Evolutionary conservation across 1,284 basidiomycete genomes (phyloP).

Genomic region (Tetrapyrgos nigripes): DNA sequence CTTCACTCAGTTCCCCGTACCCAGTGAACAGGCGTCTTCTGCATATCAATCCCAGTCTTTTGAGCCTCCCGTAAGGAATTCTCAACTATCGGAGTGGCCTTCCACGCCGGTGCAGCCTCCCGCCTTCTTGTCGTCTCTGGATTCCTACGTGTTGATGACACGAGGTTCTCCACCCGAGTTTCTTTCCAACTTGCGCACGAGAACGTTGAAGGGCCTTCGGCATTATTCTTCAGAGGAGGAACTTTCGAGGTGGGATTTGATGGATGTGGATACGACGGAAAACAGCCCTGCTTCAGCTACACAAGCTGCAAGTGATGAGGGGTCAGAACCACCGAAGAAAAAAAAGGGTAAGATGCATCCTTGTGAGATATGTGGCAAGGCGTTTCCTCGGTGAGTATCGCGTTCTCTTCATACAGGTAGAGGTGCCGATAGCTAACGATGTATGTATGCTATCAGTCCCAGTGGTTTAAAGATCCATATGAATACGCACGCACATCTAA

Average conservation of each 20-base stretch:
- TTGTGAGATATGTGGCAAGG: conserved; percentile 61
- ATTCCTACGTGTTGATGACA: neutral
- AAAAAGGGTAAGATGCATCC: conserved; percentile 59
- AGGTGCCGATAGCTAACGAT: neutral
- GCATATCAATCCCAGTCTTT: no score
- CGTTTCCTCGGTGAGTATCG: conserved; percentile 54
- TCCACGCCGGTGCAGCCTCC: no score
- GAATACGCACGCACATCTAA: conserved; percentile 72
- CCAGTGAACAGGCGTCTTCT: no score
- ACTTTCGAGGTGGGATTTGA: neutral
- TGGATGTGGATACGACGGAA: neutral
- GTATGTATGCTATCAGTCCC: conserved; percentile 42
- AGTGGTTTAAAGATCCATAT: conserved; percentile 76
- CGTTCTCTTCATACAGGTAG: neutral
- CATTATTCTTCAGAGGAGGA: neutral
- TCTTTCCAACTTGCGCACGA: neutral
- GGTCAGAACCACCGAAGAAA: conserved; percentile 17
- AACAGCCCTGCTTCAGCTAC: neutral
- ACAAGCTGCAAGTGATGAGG: neutral
- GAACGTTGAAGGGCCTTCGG: neutral
- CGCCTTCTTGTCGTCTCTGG: neutral
- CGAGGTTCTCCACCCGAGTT: neutral
- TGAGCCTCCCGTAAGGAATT: no score
- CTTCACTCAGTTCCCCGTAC: no score
- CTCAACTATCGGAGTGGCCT: no score